A percentile compares a stretch with the other conserved stretches of the same genome.
phyloP scores from a whole-genome alignment of 2,329 filamentous ascomycete genomes.

The Calonectria hawksworthii region DNA sequence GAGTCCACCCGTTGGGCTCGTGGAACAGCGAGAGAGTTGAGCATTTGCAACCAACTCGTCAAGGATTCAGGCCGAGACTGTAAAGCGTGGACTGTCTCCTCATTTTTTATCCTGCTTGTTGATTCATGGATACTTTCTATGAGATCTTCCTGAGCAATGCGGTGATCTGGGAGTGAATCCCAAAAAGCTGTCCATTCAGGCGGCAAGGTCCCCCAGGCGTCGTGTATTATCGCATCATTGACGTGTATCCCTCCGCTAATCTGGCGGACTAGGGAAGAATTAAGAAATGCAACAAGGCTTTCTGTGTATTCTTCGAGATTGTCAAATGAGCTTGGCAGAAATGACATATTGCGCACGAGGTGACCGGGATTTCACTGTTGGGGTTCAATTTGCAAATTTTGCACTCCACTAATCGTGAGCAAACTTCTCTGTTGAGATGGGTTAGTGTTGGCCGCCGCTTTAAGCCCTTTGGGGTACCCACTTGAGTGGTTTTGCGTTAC shows the following conservation, averaged over 20 bases:
- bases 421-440: neutral
- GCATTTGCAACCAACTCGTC: constrained; percentile 38
- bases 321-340: constrained; percentile 30
- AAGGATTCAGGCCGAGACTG: constrained; percentile 39
- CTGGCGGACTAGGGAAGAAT: constrained; percentile 47
- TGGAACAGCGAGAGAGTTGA: constrained; percentile 43
- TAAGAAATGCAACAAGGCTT: constrained; percentile 41
- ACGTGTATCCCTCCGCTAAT: constrained; percentile 52
- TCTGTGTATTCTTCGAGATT: constrained; percentile 40
- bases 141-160: constrained; percentile 47
- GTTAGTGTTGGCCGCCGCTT: neutral
- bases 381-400: neutral
- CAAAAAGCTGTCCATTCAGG: constrained; percentile 49
- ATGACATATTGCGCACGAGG: constrained; percentile 20
- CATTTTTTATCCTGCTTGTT: constrained; percentile 41
- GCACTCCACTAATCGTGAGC: neutral
- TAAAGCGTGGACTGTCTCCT: rapidly evolving
- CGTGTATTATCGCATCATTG: constrained; percentile 49
- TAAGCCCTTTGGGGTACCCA: neutral
- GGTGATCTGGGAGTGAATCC: constrained; percentile 45
- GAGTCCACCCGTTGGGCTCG: constrained; percentile 38
- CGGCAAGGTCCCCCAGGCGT: constrained; percentile 48
- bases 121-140: constrained; percentile 34
- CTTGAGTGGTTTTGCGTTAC: neutral
- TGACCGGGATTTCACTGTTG: neutral